Evolutionary conservation across 495 filamentous ascomycete genomes (phyloP).

Genomic region (Penicillium coprophilum): DNA sequence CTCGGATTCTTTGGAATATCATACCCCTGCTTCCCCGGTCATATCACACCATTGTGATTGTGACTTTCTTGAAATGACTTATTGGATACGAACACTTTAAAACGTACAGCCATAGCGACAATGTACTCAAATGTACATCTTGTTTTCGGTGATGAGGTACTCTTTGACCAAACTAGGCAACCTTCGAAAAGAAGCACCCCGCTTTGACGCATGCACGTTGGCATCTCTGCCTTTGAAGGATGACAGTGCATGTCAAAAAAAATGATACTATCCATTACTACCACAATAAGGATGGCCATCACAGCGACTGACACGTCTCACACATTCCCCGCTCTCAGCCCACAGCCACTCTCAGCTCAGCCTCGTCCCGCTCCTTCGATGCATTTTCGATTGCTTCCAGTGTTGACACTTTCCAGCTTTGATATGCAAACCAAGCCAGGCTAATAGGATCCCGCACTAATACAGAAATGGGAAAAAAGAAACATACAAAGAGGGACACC

Average conservation of each 20-base stretch:
- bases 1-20: background rate
- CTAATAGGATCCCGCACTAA: conserved; percentile 11
- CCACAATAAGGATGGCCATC: conserved; percentile 1
- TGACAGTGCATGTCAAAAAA: background rate
- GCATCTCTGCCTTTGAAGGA: background rate
- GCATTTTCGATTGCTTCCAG: conserved; percentile 39
- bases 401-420: conserved; percentile 5
- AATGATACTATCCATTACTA: conserved; percentile 2
- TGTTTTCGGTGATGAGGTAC: background rate
- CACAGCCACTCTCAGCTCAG: conserved; percentile 23
- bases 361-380: conserved; percentile 34
- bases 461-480: background rate
- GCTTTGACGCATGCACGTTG: conserved; percentile 2
- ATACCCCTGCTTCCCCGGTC: background rate
- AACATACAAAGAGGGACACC: conserved; percentile 23
- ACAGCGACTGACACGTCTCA: conserved; percentile 14
- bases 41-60: background rate
- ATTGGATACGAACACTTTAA: background rate
- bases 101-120: background rate
- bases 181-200: background rate
- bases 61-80: background rate
- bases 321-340: conserved; percentile 9
- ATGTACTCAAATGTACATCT: background rate
- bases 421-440: conserved; percentile 7
- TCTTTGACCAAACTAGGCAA: background rate